Percentiles rank a stretch among this genome's conserved stretches.
phyloP scores from a whole-genome alignment of 1,139 yeast species.

The Pichia sp. region DNA sequence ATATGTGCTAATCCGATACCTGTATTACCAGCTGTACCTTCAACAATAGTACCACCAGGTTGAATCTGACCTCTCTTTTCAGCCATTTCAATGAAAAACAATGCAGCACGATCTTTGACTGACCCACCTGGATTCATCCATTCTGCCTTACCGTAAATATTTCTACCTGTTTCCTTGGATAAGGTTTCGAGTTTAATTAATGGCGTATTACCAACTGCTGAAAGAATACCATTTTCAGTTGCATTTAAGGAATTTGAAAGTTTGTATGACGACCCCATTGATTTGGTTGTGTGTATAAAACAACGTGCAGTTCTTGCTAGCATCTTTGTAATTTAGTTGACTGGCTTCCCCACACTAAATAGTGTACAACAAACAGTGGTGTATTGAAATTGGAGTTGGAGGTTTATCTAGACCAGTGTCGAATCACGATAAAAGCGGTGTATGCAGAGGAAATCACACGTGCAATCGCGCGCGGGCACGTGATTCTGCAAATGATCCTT shows the following conservation, averaged over 20 bases:
- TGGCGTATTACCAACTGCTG: conserved; percentile 75
- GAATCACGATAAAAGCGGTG: too few relatives aligned
- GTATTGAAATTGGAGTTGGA: too few relatives aligned
- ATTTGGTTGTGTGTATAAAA: conserved; percentile 3
- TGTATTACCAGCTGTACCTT: conserved; percentile 75
- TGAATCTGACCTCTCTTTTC: conserved; percentile 55
- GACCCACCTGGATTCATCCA: conserved; percentile 95
- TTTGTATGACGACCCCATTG: conserved; percentile 3
- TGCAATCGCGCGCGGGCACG: neutral
- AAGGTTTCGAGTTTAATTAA: conserved; percentile 59
- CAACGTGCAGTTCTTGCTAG: neutral
- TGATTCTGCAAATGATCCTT: neutral
- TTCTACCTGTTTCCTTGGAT: conserved; percentile 63
- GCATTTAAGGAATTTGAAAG: neutral
- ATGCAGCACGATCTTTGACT: conserved; percentile 86
- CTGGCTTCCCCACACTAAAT: too few relatives aligned
- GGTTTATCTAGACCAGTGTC: too few relatives aligned
- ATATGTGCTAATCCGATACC: conserved; percentile 90
- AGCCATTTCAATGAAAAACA: conserved; percentile 71
- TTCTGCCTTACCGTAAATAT: conserved; percentile 84
- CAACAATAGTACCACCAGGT: conserved; percentile 58
- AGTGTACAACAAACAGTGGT: too few relatives aligned
- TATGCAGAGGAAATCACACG: too few relatives aligned
- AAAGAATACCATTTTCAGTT: conserved; percentile 17
- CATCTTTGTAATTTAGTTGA: conserved; percentile 1